These are phyloP conservation scores for Dispira parvispora DNA, from an alignment of 192 early-diverging fungal genomes.

Conservation along the genomic window DNA sequence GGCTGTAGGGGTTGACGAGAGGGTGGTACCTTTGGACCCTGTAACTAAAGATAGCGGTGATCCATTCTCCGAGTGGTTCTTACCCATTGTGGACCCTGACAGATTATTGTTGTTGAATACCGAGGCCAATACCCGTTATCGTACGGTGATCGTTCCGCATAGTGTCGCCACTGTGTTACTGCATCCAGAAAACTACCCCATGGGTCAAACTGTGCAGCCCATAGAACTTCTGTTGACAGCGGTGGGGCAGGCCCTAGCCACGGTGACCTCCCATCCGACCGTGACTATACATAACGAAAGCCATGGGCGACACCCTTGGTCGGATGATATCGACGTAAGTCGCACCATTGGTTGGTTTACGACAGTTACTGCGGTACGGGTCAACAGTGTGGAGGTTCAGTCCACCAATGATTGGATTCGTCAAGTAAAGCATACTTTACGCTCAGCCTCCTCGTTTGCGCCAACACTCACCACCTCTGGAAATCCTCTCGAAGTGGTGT, in stretches of 20 bases:
- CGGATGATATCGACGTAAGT: not conserved
- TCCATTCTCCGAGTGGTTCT: not conserved
- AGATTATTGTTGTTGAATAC: not conserved
- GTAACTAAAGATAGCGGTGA: not conserved
- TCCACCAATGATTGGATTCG: not conserved
- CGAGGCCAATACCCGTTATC: not conserved
- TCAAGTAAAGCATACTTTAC: not conserved
- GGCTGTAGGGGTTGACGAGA: not conserved
- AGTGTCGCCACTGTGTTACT: not conserved
- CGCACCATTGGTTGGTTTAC: slow-evolving; percentile 1
- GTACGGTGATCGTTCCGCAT: not conserved
- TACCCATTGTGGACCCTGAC: not conserved
- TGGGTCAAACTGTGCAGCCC: not conserved
- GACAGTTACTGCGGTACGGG: not conserved
- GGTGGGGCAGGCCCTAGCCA: not conserved
- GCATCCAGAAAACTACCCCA: not conserved
- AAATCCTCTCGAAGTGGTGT: not conserved
- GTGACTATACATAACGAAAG: slow-evolving; percentile 1
- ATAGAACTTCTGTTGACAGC: not conserved
- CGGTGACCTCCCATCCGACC: not conserved
- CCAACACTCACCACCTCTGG: not conserved
- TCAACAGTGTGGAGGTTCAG: not conserved
- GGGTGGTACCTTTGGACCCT: not conserved
- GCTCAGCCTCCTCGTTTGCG: not conserved
- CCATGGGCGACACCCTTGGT: slow-evolving; percentile 12